A percentile compares a stretch with the other conserved stretches of the same genome.
phyloP scores from a whole-genome alignment of 768 basidiomycete species.

The Thelephora aurantiotincta region DNA sequence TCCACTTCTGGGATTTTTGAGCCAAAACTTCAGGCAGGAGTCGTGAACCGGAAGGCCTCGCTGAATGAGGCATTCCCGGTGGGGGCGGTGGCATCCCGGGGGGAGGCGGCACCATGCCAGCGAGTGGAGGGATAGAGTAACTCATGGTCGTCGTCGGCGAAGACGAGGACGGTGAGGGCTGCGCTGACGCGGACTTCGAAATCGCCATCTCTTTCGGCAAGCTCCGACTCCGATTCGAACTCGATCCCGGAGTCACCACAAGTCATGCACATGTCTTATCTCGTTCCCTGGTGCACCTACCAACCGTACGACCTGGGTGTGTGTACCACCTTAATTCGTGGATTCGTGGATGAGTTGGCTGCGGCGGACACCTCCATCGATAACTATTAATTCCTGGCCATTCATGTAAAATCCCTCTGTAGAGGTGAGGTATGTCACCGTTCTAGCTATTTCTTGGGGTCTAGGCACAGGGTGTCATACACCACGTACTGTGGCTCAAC shows the following conservation, averaged over 20 bases:
- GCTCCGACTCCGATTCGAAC: not conserved
- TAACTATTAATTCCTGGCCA: conserved; percentile 60
- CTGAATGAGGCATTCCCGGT: conserved; percentile 15
- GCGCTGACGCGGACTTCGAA: not conserved
- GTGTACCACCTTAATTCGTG: conserved; percentile 15
- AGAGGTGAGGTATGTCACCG: conserved; percentile 62
- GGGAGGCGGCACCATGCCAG: conserved; percentile 28
- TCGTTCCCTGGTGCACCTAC: too few species aligned
- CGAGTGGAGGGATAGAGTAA: conserved; percentile 35
- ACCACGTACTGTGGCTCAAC: too few species aligned
- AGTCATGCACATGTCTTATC: too few species aligned
- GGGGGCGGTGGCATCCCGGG: conserved; percentile 21
- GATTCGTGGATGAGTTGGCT: conserved; percentile 50
- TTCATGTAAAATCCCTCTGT: conserved; percentile 61
- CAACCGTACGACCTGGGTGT: not conserved
- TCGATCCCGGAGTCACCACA: not conserved
- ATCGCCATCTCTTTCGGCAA: not conserved
- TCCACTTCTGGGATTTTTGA: conserved; percentile 93
- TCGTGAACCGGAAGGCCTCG: conserved; percentile 22
- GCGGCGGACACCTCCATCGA: conserved; percentile 58
- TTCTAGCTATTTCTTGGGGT: conserved; percentile 62
- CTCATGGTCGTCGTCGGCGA: conserved; percentile 27
- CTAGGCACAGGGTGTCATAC: conserved; percentile 22
- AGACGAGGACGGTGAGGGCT: conserved; percentile 4
- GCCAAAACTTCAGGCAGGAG: conserved; percentile 61